Percentiles rank a stretch among this genome's conserved stretches.
These are phyloP conservation scores for Tolypocladium nubicola DNA, from an alignment of 2,329 filamentous ascomycete genomes.

Conservation along the genomic window DNA sequence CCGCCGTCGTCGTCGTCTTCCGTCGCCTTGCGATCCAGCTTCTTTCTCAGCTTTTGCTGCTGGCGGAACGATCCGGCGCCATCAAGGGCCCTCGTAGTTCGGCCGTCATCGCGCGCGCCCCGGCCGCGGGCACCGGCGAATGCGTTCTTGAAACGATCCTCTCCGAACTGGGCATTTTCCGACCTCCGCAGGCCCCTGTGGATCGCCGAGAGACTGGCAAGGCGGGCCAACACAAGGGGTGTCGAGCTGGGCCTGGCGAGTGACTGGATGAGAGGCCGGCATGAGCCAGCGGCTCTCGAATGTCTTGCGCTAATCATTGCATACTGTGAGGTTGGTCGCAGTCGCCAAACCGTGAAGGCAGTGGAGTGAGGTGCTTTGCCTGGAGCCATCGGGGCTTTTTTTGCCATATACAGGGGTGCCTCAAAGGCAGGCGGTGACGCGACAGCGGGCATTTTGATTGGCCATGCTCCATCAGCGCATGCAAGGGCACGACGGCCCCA, in stretches of 20 bases:
- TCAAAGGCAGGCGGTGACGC: background rate
- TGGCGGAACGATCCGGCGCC: conserved; percentile 18
- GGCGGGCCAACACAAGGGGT: conserved; percentile 11
- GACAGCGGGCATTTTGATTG: background rate
- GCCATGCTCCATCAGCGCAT: background rate
- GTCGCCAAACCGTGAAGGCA: background rate
- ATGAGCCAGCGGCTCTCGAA: conserved; percentile 11
- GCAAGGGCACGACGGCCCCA: background rate
- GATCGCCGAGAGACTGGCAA: conserved; percentile 52
- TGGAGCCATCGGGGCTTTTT: background rate
- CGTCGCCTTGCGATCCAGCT: conserved; percentile 31
- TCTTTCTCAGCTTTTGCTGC: conserved; percentile 38
- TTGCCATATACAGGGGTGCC: background rate
- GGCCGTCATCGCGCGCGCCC: background rate
- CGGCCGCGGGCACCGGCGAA: background rate
- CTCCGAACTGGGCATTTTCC: conserved; percentile 20
- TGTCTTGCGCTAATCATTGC: conserved; percentile 16
- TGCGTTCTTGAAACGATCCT: background rate
- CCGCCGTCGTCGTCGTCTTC: conserved; percentile 20
- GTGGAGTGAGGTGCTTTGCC: background rate
- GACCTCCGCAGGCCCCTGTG: conserved; percentile 51
- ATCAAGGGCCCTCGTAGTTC: conserved; percentile 16
- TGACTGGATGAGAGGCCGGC: conserved; percentile 6
- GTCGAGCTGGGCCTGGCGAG: background rate
- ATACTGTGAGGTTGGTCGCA: conserved; percentile 6